These are phyloP conservation scores for Trichoderma afroharzianum DNA, from an alignment of 2,329 filamentous ascomycete species.

Conservation along the genomic window DNA sequence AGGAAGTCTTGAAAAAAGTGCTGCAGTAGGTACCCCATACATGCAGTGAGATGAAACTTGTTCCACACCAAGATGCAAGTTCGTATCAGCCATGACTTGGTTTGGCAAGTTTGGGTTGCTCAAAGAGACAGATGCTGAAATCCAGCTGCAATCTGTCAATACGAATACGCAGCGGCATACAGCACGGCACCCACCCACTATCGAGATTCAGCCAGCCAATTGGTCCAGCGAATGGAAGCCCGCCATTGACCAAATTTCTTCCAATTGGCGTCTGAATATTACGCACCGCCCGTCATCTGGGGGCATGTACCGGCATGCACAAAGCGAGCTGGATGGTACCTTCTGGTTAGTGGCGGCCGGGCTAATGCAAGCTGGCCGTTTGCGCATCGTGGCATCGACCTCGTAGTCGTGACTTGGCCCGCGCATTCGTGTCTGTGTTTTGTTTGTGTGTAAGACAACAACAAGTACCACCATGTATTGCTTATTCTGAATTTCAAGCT, in stretches of 20 bases:
- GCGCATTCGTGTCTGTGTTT: neutral
- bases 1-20: neutral
- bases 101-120: neutral
- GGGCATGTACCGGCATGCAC: neutral
- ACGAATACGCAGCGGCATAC: constrained; percentile 14
- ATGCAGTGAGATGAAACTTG: neutral
- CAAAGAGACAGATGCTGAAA: neutral
- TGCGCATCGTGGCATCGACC: neutral
- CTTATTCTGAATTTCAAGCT: neutral
- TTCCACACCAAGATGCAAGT: neutral
- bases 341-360: neutral
- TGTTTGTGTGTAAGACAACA: neutral
- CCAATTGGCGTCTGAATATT: constrained; percentile 34
- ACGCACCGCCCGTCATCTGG: constrained; percentile 23
- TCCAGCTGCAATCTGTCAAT: neutral
- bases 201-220: neutral
- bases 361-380: constrained; percentile 5
- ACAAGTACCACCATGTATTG: neutral
- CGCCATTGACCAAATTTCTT: constrained; percentile 21
- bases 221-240: neutral
- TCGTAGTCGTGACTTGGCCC: neutral
- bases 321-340: neutral
- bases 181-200: neutral
- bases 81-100: neutral
- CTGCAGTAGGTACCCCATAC: neutral